Evolutionary conservation across 768 basidiomycete genomes (phyloP), one percentile per base, ranked within the genome.

Genomic region (Termitomyces sp.): DNA sequence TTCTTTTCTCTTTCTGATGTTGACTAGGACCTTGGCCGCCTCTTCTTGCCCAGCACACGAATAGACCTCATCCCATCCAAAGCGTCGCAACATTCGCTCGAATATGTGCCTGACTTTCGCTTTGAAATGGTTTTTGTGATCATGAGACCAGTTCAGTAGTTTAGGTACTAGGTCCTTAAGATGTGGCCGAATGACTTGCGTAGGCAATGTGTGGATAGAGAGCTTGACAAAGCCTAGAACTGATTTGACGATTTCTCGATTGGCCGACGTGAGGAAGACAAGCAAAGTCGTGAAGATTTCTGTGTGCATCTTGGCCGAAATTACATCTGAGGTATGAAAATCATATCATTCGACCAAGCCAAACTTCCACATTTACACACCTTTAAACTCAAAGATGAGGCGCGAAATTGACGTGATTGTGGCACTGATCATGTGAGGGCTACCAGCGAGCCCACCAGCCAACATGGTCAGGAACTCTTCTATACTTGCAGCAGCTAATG

Each of bases 81-180:
- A 97, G 62, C 94, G 83, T 62, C 96, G 79, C 63, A 98, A 82
- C 84, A 98, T 87, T 50, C 96, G 85, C 77, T 98, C 96, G 66
- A 98, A 95, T 64, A 98, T 95, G 71, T 98, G 95, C 47, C 93
- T 86, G 26, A 97, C 94, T 77, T 98, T 98, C 52, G 83, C 79
- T 72, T 98, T 98, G 85, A 99, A 98, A 70, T 98, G 97, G 67
- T 98, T 98, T 71, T 96, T 96, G 75, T 98, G 96, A 68, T 98
- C 95, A 69, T 97, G 94, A 5, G 93, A 93, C 94, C 97, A 96
- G 49, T 79, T 80, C 36, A 98, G 77, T 13, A 99, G 80, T 0
- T 88, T 89, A 0, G 93, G 91, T 0, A 98, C 91, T 26, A 98
- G 79, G 26, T 78, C 78, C 28, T 80, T 77, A 9, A 99, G 78